Evolutionary conservation across 352 stramenopile genomes (phyloP), one percentile per base, ranked within the genome.

Genomic region (Phytopythium kandeliae): DNA sequence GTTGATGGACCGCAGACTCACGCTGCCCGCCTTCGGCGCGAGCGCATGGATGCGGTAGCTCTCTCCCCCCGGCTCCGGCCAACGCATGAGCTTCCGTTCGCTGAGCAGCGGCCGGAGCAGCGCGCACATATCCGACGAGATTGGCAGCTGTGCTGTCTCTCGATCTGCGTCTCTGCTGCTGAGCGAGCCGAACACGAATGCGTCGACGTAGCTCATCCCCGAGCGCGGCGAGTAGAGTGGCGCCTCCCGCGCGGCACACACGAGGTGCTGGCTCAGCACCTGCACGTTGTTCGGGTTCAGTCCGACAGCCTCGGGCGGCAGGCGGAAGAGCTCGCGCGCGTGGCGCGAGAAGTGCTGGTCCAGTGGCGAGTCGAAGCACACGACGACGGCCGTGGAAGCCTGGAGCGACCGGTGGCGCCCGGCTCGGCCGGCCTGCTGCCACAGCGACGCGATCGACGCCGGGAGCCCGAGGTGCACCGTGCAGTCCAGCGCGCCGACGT

Each of bases 391-490:
- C 10, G 97, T 74, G 10, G 91, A 98, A 48, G 81, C 66, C 26
- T 81, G 74, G 41, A 55, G 72, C 31, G 76, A 65, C 21, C 84
- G 78, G 45, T 82, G 62, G 15, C 96, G 77, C 12, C 97, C 97
- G 26, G 96, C 95, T 43, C 97, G 82, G 12, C 97, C 97, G 17
- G 96, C 88, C 71, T 99, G 96, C 63, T 99, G 97, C 80, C 97
- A 96, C 48, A 99, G 67, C 26, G 90, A 98, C 17, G 87, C 83
- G 31, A 97, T 78, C 11, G 78, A 97, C 2, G 84, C 85, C 12
- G 96, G 96, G 45, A 98, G 96, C 2, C 96, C 96, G 44, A 98
- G 79, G 61, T 99, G 96, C 48, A 99, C 77, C 6, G 96, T 98
- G 17, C 96, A 86, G 63, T 99, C 94, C 19, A 99, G 69, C 24